Evolutionary conservation across 208 protist species (phyloP), one percentile per base, ranked within the genome.

Genomic region (Acanthamoeba healyi): DNA sequence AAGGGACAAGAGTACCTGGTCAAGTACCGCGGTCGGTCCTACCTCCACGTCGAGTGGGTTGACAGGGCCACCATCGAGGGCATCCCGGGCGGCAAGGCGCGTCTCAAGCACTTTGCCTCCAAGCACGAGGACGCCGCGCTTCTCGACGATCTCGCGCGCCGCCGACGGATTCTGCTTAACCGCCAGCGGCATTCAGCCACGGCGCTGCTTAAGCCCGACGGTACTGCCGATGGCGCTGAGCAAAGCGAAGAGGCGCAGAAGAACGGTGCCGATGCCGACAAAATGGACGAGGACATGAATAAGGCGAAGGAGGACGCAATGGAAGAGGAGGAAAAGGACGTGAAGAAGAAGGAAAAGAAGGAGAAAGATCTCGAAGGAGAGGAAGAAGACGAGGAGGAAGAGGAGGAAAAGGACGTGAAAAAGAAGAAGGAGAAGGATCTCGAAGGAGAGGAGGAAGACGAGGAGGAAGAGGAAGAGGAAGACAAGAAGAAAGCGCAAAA

Each of bases 31-130:
- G 74, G 74, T 26, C 34, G 0, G 44, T 54, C 38, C 22, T 84
- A 84, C 44, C 38, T 84, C 4, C 74, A 84, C 42, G 36, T 84
- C 24, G 42, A 84, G 24, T 84, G 74, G 74, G n/a, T 84, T 19
- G 44, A 44, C 36, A 14, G 26, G 24, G 26, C 36, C 42, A 32
- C 36, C 24, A 29, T 84, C 42, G 74, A 84, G 74, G 32, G 17
- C 74, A 56, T 56, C 42, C 74, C 74, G 22, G 74, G 74, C 26
- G 74, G 74, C 42, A 42, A 51, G 34, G 42, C 36, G 44, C 74
- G 74, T 9, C 44, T 84, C 7, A 84, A 44, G 36, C 74, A 54
- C 34, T 38, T 84, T 56, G 36, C 44, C 34, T 36, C 34, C 24
- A 42, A 51, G 36, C 6, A 44, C 26, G 74, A 84, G 44, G 74